A percentile compares a stretch with the other conserved stretches of the same genome.
Conservation (phyloP, 352 stramenopile species). For the Globisporangium paroecandrum region DNA sequence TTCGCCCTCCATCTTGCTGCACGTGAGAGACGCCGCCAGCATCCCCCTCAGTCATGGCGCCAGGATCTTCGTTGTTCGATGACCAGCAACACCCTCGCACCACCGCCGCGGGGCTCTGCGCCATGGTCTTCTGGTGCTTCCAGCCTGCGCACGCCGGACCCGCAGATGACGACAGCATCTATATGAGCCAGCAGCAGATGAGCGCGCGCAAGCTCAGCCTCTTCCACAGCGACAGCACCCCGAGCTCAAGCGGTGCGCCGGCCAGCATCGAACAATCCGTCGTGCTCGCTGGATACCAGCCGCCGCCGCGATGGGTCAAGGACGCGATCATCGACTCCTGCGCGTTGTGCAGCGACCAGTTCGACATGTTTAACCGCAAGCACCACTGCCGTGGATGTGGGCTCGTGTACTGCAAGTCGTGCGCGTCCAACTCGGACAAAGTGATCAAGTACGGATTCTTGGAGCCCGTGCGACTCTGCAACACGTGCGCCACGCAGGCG, state of each 20-base stretch:
- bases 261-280: slow-evolving; percentile 4
- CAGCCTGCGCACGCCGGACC: slow-evolving; percentile 28
- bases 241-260: slow-evolving; percentile 7
- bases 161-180: slow-evolving; percentile 30
- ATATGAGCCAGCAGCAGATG: slow-evolving; percentile 34
- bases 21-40: not conserved
- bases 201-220: slow-evolving; percentile 16
- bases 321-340: slow-evolving; percentile 54
- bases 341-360: slow-evolving; percentile 39
- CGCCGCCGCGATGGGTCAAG: slow-evolving; percentile 56
- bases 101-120: slow-evolving; percentile 29
- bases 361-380: slow-evolving; percentile 65
- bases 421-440: slow-evolving; percentile 42
- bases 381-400: slow-evolving; percentile 66
- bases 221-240: slow-evolving; percentile 5
- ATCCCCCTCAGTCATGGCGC: not conserved
- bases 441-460: slow-evolving; percentile 66
- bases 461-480: slow-evolving; percentile 58
- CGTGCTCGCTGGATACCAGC: slow-evolving; percentile 39
- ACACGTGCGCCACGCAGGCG: slow-evolving; percentile 35
- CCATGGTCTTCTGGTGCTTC: slow-evolving; percentile 62
- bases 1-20: not conserved
- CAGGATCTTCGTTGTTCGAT: not conserved
- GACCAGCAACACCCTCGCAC: not conserved
- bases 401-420: slow-evolving; percentile 53